Evolutionary conservation across 805 yeast species (phyloP), one percentile per base, ranked within the genome.

Genomic region (Myxozyma vanderwaltii): DNA sequence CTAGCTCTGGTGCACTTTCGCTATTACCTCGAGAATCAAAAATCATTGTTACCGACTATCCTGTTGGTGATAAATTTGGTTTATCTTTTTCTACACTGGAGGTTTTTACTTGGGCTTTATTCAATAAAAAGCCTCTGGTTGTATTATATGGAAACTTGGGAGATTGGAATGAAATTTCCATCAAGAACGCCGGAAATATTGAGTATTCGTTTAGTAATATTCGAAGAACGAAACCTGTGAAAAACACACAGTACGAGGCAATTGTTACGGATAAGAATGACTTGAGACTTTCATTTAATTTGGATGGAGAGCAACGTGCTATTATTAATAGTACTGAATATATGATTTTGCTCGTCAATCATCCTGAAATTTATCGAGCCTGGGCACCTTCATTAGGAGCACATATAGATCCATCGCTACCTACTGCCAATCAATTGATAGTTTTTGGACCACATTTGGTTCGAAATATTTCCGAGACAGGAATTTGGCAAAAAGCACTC

Each of bases 371-470:
- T 24, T 56, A 59, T 39, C 45, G 36, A 5, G 63, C 53, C 10
- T 59, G 63, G 63, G 60, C 63, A 7, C 63, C 59, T 3, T 36
- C 56, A 4, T 17, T 50, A 12, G 63, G 52, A 8, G 35, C 27
- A 24, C 50, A 59, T 12, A 23, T 38, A 2, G 56, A 55, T 48
- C 63, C 53, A 7, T 24, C 52, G n/a, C 36, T 51, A 7, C 49
- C 56, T 3, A 21, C 50, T n/a, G 38, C 52, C 12, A 24, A 36
- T 17, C 59, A 59, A 31, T n/a, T 59, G 10, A 56, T 59, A 17
- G 41, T 59, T 13, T 24, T 59, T 13, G 63, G 63, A 17, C 63
- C 63, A 23, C 57, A 59, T 24, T 45, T 59, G 13, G 60, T 59
- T 12, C 63, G 63, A 19, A 59, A 59, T 41, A 55, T 50, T 5